phyloP scores from a whole-genome alignment of 257 asterid species.

The Ajuga chamaepitys region DNA sequence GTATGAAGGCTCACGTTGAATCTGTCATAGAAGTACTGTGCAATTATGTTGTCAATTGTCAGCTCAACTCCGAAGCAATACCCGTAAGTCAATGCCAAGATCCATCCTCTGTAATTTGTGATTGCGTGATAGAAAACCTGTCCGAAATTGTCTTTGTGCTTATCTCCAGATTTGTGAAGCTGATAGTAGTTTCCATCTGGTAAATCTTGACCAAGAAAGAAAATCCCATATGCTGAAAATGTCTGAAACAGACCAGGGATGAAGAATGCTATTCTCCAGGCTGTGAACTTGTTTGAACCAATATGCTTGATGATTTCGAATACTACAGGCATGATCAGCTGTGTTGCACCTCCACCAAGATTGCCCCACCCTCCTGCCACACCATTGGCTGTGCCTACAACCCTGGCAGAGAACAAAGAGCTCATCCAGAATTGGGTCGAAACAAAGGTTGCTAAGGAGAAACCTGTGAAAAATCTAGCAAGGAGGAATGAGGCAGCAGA shows the following conservation, averaged over 20 bases:
- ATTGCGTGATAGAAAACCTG: slow-evolving; percentile 37
- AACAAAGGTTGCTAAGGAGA: slow-evolving; percentile 72
- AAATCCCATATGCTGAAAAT: slow-evolving; percentile 42
- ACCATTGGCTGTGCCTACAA: slow-evolving; percentile 78
- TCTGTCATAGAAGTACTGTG: slow-evolving; percentile 76
- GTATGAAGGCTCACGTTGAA: slow-evolving; percentile 63
- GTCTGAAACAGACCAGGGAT: slow-evolving; percentile 71
- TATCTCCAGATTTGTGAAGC: slow-evolving; percentile 65
- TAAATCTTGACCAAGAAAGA: slow-evolving; percentile 65
- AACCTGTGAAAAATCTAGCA: slow-evolving; percentile 60
- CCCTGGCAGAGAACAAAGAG: slow-evolving; percentile 51
- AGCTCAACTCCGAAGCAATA: slow-evolving; percentile 84
- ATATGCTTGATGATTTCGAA: slow-evolving; percentile 33
- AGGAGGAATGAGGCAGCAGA: slow-evolving; percentile 43
- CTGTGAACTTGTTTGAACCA: slow-evolving; percentile 44
- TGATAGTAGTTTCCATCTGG: slow-evolving; percentile 59
- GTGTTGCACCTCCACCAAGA: slow-evolving; percentile 80
- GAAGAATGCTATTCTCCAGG: slow-evolving; percentile 76
- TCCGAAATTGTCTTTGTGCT: slow-evolving; percentile 47
- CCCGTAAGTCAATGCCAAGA: slow-evolving; percentile 75
- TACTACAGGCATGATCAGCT: slow-evolving; percentile 70
- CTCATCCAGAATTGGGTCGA: slow-evolving; percentile 94
- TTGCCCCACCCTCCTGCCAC: slow-evolving; percentile 87
- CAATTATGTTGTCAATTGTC: slow-evolving; percentile 72
- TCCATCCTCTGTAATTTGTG: slow-evolving; percentile 75